Conservation (phyloP, 2,329 filamentous ascomycete genomes). For the Alternaria solani region DNA sequence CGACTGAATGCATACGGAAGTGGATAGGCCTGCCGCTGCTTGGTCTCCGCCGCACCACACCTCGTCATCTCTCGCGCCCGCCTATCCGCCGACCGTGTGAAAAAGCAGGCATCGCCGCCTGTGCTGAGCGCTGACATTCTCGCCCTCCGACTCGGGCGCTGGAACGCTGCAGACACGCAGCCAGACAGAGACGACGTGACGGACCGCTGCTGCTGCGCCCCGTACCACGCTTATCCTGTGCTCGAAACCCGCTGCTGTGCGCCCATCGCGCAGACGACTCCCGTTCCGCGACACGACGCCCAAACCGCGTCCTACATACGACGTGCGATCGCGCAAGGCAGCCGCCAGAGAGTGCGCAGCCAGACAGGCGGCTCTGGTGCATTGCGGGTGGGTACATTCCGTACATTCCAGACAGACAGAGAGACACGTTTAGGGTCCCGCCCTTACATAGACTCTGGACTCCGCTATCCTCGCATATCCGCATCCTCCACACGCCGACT, state of each 20-base stretch:
- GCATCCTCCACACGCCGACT: slow-evolving; percentile 17
- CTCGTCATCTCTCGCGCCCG: slow-evolving; percentile 34
- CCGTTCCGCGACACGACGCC: slow-evolving; percentile 20
- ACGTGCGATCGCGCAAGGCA: slow-evolving; percentile 17
- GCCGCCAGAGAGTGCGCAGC: slow-evolving; percentile 5
- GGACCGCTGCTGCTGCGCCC: slow-evolving; percentile 18
- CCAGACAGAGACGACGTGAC: slow-evolving; percentile 19
- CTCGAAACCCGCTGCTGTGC: slow-evolving; percentile 20
- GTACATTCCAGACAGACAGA: not conserved
- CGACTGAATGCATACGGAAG: slow-evolving; percentile 33
- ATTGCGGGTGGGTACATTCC: slow-evolving; percentile 24
- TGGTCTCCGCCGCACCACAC: slow-evolving; percentile 30
- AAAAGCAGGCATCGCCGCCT: slow-evolving; percentile 24
- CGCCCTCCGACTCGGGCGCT: slow-evolving; percentile 13
- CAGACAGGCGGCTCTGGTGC: slow-evolving; percentile 22
- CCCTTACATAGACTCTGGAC: slow-evolving; percentile 21
- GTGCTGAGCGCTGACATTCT: slow-evolving; percentile 11
- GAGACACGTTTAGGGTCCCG: slow-evolving; percentile 16
- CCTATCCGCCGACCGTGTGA: slow-evolving; percentile 23
- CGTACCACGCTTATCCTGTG: slow-evolving; percentile 24
- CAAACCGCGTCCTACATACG: slow-evolving; percentile 13
- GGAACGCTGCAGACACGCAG: slow-evolving; percentile 9
- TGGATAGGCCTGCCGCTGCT: slow-evolving; percentile 29
- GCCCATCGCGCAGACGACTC: slow-evolving; percentile 9
- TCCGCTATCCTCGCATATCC: slow-evolving; percentile 7